Percentiles rank a stretch among this genome's conserved stretches.
phyloP scores from a whole-genome alignment of 1,284 basidiomycete species.

The Rhodofomes roseus region DNA sequence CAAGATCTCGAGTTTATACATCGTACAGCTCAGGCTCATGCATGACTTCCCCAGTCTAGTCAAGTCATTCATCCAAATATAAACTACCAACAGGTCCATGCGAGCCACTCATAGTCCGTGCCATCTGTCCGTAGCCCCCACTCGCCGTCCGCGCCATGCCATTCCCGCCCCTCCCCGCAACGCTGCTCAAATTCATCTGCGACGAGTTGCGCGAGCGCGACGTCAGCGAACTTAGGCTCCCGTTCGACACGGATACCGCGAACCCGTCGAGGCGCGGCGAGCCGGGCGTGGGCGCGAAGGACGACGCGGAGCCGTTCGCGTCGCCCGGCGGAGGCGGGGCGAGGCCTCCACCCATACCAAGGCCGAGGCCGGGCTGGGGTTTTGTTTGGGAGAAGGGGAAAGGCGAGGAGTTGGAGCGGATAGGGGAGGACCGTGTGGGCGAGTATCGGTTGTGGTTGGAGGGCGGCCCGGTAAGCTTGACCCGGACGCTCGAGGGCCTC shows the following conservation, averaged over 20 bases:
- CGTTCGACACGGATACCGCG: slow-evolving; percentile 26
- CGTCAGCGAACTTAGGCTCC: slow-evolving; percentile 32
- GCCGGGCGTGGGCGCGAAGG: slow-evolving; percentile 21
- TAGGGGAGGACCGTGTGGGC: slow-evolving; percentile 24
- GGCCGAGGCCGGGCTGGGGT: slow-evolving; percentile 9
- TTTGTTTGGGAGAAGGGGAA: slow-evolving; percentile 13
- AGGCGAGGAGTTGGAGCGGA: slow-evolving; percentile 26
- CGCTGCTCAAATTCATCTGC: slow-evolving; percentile 45
- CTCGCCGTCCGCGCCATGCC: background rate
- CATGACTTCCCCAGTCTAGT: too few species aligned
- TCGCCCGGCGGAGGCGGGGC: slow-evolving; percentile 10
- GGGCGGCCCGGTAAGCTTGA: slow-evolving; percentile 14
- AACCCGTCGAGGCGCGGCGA: slow-evolving; percentile 28
- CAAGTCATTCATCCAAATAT: slow-evolving; percentile 15
- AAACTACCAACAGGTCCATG: slow-evolving; percentile 14
- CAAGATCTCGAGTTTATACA: too few species aligned
- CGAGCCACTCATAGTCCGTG: slow-evolving; percentile 30
- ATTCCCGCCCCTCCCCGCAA: background rate
- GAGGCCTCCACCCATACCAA: background rate
- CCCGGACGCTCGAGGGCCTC: slow-evolving; percentile 15
- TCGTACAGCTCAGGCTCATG: too few species aligned
- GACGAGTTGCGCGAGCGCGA: slow-evolving; percentile 62
- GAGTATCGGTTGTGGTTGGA: slow-evolving; percentile 24
- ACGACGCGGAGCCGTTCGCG: slow-evolving; percentile 22
- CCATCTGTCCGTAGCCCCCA: slow-evolving; percentile 2